phyloP scores from a whole-genome alignment of 2,329 filamentous ascomycete species.

The Neonectria coccinea region DNA sequence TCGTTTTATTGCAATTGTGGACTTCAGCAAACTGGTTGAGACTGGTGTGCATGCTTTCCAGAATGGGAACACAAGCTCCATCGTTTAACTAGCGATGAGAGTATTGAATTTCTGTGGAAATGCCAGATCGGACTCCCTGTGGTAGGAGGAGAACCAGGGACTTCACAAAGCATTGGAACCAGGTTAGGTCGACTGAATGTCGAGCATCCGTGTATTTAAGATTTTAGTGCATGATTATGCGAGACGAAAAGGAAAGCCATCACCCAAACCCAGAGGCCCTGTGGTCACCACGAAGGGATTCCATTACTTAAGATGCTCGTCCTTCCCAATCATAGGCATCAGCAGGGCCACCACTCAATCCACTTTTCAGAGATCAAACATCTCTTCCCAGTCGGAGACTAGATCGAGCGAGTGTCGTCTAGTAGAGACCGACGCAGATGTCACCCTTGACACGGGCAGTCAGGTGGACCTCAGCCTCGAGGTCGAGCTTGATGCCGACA shows the following conservation, averaged over 20 bases:
- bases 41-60: too few species aligned
- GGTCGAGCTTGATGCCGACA: conserved; percentile 72
- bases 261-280: conserved; percentile 12
- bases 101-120: too few species aligned
- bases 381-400: conserved; percentile 8
- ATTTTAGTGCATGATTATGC: conserved; percentile 5
- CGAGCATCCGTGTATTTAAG: conserved; percentile 2
- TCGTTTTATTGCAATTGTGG: too few species aligned
- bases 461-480: conserved; percentile 72
- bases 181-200: not conserved
- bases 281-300: not conserved
- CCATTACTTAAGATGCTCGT: conserved; percentile 20
- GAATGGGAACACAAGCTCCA: too few species aligned
- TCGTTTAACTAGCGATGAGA: too few species aligned
- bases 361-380: conserved; percentile 8
- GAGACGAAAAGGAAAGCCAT: conserved; percentile 3
- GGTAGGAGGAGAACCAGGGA: not conserved
- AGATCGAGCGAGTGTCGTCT: conserved; percentile 7
- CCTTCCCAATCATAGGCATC: conserved; percentile 7
- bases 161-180: not conserved
- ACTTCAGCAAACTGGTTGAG: too few species aligned
- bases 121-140: not conserved
- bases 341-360: conserved; percentile 17
- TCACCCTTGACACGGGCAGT: conserved; percentile 71
- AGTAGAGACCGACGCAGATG: conserved; percentile 62